Base-by-base conservation (phyloP, 2,329 filamentous ascomycete genomes). In the Arthrobotrys pseudoclavata region DNA sequence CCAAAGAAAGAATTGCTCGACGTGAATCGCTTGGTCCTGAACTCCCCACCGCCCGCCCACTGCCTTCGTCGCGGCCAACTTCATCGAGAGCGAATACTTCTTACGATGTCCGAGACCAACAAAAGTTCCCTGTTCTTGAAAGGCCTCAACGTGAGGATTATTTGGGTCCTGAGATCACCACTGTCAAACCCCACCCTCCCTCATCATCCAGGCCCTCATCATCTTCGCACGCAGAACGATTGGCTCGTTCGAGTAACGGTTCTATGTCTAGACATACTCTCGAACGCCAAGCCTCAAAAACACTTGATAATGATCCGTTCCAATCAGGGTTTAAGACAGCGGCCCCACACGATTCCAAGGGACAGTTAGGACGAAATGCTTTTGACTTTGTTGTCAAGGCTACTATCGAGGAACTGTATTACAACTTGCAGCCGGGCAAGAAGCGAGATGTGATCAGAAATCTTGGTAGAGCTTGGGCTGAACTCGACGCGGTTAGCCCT, bases 271-370 rank as follows among this genome's bases (percentile, higher is more conserved):
- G 62, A 6, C 66, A 67, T 29, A 67, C 69, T 3, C 62, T 67
- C 0, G 50, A 61, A 24, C 69, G 52, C 4, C 62, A 45, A 37
- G 50, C 29, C 9, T 50, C 62, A 13, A 60, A 3, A 45, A n/a
- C 53, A 47, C 29, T 26, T 50, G 69, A 74, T 4, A 74, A 53
- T 18, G 62, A 74, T 20, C 69, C 69, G 6, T 74, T 74, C 18
- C 24, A 62, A n/a, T 61, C 69, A n/a, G 69, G 69, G 9, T 74
- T 74, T n/a, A 60, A 45, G 29, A 68, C 69, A 15, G 61, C 62
- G 0, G 52, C 62, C 10, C 69, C 69, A 9, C 69, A 74, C 20
- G 69, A 74, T 55, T 42, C 48, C 9, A 74, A 74, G 26, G 69
- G 69, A 7, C 24, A 20, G 6, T 26, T 74, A 5, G 69, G 69